phyloP scores from a whole-genome alignment of 305 asterid genomes.

The Fraxinus latifolia region DNA sequence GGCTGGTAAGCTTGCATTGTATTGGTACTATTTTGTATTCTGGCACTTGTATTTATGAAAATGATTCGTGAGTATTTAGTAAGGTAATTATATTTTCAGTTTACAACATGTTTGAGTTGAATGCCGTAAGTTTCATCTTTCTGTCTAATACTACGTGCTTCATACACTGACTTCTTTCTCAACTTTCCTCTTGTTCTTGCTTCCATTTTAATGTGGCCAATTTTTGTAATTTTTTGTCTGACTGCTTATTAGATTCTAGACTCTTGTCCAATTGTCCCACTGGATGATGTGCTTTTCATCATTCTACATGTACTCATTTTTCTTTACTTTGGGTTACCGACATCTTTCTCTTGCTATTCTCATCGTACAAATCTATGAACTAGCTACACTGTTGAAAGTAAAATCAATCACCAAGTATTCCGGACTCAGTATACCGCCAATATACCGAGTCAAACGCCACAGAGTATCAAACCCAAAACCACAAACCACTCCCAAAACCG shows the following conservation, averaged over 20 bases:
- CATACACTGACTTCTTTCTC: not conserved
- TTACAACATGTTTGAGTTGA: not conserved
- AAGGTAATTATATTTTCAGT: not conserved
- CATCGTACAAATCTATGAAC: not conserved
- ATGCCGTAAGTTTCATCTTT: not conserved
- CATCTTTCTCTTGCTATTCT: not conserved
- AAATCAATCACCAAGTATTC: too few species aligned
- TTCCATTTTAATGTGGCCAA: not conserved
- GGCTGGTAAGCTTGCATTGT: constrained; percentile 58
- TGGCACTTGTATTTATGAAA: not conserved
- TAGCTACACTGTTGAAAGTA: not conserved
- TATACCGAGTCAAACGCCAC: too few species aligned
- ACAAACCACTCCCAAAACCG: too few species aligned
- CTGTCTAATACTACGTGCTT: not conserved
- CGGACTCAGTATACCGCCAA: too few species aligned
- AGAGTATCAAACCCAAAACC: too few species aligned
- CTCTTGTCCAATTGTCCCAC: not conserved
- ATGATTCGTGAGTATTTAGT: not conserved
- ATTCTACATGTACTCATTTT: not conserved
- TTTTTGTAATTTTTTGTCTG: not conserved
- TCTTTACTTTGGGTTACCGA: not conserved
- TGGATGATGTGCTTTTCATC: not conserved
- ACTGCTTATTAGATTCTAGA: not conserved
- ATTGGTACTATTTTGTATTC: not conserved
- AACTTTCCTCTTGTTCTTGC: not conserved